Conservation (phyloP, 306 rosid genomes). For the Castanea sativa region DNA sequence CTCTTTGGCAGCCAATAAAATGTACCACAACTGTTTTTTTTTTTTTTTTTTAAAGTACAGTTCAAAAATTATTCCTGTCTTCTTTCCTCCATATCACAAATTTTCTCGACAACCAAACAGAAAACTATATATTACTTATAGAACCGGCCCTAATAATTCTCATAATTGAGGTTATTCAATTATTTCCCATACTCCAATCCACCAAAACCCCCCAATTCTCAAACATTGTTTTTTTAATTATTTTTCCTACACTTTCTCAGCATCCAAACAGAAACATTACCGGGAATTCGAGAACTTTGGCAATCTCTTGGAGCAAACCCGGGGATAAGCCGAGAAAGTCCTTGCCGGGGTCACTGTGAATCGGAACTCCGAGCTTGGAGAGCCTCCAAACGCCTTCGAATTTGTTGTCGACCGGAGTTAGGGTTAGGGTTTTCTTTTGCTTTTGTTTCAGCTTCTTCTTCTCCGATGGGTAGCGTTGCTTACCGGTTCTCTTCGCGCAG, state of each 20-base stretch:
- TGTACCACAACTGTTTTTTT: no score
- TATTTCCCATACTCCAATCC: background rate
- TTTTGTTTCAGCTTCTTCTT: slow-evolving; percentile 69
- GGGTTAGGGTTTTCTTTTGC: slow-evolving; percentile 41
- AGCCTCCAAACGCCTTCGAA: slow-evolving; percentile 81
- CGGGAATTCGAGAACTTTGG: slow-evolving; percentile 73
- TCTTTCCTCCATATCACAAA: no score
- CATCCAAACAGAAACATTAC: slow-evolving; percentile 27
- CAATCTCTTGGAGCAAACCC: slow-evolving; percentile 62
- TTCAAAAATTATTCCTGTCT: no score
- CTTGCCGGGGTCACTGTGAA: slow-evolving; percentile 77
- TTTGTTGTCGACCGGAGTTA: slow-evolving; percentile 31
- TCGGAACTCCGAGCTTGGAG: slow-evolving; percentile 70
- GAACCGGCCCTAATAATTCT: no score
- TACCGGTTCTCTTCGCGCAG: slow-evolving; percentile 74
- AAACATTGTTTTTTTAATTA: background rate
- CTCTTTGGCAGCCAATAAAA: no score
- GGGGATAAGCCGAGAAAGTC: slow-evolving; percentile 70
- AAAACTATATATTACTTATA: no score
- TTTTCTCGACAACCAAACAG: no score
- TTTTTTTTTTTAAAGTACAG: no score
- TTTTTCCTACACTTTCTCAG: background rate
- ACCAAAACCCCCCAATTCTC: background rate
- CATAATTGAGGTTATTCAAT: background rate
- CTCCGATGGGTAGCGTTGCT: slow-evolving; percentile 88